Conservation (phyloP, 2,329 filamentous ascomycete species). For the Fusarium hostae region DNA sequence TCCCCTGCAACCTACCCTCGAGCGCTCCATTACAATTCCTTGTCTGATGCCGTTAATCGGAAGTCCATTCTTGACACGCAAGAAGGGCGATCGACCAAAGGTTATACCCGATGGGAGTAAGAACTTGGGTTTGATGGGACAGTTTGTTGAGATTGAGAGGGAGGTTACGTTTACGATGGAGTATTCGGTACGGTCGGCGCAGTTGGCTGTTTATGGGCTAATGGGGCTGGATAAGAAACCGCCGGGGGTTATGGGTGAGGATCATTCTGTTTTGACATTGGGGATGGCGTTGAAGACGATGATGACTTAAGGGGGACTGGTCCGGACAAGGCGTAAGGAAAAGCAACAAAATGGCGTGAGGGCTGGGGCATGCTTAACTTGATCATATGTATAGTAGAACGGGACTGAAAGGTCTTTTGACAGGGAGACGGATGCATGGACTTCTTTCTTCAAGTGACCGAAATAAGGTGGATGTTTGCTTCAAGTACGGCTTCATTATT, state of each 20-base stretch:
- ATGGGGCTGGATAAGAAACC: constrained; percentile 39
- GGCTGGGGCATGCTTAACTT: neutral
- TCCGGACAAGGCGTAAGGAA: constrained; percentile 9
- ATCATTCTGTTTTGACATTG: constrained; percentile 38
- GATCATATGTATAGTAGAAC: neutral
- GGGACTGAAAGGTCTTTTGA: fast-evolving
- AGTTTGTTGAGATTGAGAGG: constrained; percentile 44
- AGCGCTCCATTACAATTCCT: constrained; percentile 37
- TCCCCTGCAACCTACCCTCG: constrained; percentile 39
- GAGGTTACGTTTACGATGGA: constrained; percentile 47
- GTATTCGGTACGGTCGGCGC: constrained; percentile 43
- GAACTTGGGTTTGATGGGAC: constrained; percentile 43
- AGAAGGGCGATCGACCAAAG: constrained; percentile 41
- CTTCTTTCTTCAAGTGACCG: fast-evolving
- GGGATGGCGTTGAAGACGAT: constrained; percentile 44
- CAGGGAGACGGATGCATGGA: neutral
- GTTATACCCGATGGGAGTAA: constrained; percentile 41
- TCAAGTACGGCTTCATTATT: neutral
- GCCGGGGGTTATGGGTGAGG: constrained; percentile 38
- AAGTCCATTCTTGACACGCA: constrained; percentile 41
- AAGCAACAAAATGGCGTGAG: neutral
- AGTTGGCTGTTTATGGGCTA: constrained; percentile 42
- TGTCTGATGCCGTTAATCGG: constrained; percentile 44
- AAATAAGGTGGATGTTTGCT: neutral
- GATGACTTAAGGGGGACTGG: constrained; percentile 32